Evolutionary conservation across 1,139 yeast genomes (phyloP).

Genomic region (Suhomyces maxii): DNA sequence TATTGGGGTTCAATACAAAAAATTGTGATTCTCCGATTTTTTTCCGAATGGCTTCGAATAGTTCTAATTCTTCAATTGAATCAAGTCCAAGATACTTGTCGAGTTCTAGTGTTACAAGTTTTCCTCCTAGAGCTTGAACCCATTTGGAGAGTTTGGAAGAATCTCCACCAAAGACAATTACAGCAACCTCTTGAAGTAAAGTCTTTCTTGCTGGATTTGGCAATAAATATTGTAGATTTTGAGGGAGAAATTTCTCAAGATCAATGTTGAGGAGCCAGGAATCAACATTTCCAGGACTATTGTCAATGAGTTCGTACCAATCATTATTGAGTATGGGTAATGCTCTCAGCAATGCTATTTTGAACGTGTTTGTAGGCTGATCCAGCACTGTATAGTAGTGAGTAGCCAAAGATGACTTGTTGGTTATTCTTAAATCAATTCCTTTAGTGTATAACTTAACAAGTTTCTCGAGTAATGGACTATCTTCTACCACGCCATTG

Average conservation of each 20-base stretch:
- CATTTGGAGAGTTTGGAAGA: slow-evolving; percentile 13
- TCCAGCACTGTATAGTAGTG: slow-evolving; percentile 24
- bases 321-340: slow-evolving; percentile 26
- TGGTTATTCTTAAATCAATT: slow-evolving; percentile 26
- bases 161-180: slow-evolving; percentile 13
- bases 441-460: slow-evolving; percentile 13
- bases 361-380: slow-evolving; percentile 4
- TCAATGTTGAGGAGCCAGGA: slow-evolving; percentile 25
- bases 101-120: background rate
- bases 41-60: slow-evolving; percentile 6
- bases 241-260: slow-evolving; percentile 19
- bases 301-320: slow-evolving; percentile 22
- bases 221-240: slow-evolving; percentile 11
- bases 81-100: slow-evolving; percentile 1
- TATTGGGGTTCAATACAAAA: background rate
- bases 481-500: slow-evolving; percentile 1
- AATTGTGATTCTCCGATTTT: background rate
- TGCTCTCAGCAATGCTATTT: slow-evolving; percentile 27
- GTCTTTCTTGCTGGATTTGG: slow-evolving; percentile 18
- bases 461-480: slow-evolving; percentile 1
- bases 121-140: slow-evolving; percentile 19
- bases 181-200: slow-evolving; percentile 14
- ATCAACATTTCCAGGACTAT: slow-evolving; percentile 15
- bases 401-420: slow-evolving; percentile 23
- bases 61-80: background rate